Percentiles rank a stretch among this genome's conserved stretches.
Conservation (phyloP, 1,139 yeast genomes). For the Geotrichum reessii region DNA sequence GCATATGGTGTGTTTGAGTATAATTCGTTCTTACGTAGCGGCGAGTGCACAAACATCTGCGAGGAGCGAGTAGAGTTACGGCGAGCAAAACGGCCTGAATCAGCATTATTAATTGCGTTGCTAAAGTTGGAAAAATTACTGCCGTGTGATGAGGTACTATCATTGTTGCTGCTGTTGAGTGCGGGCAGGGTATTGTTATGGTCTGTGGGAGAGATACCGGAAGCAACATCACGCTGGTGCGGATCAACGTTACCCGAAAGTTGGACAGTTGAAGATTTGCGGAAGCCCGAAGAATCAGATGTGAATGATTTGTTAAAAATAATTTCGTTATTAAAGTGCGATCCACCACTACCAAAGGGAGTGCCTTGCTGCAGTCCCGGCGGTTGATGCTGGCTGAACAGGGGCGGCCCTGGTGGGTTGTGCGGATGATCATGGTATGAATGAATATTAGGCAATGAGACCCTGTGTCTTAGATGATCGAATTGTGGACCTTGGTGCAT, state of each 20-base stretch:
- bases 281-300: conserved; percentile 29
- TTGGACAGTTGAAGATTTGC: conserved; percentile 27
- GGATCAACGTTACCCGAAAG: conserved; percentile 26
- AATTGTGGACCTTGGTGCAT: conserved; percentile 5
- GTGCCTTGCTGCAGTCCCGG: conserved; percentile 15
- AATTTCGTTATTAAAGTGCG: conserved; percentile 15
- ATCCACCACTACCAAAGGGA: conserved; percentile 8
- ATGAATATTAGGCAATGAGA: conserved; percentile 31
- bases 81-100: conserved; percentile 8
- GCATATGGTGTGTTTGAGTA: conserved; percentile 11
- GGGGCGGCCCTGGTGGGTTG: conserved; percentile 6
- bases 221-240: conserved; percentile 18
- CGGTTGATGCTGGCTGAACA: conserved; percentile 11
- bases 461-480: conserved; percentile 26
- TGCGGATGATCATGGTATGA: conserved; percentile 18
- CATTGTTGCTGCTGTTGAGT: conserved; percentile 4
- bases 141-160: neutral
- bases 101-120: conserved; percentile 5
- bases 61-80: conserved; percentile 10
- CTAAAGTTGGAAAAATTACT: conserved; percentile 3
- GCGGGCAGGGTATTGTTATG: conserved; percentile 11
- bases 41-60: conserved; percentile 12
- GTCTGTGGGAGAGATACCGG: conserved; percentile 12
- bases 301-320: conserved; percentile 32
- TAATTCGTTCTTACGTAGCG: conserved; percentile 12